Percentiles rank a stretch among this genome's conserved stretches.
Evolutionary conservation across 1,139 yeast species (phyloP).

Genomic region (Kodamaea arcana): DNA sequence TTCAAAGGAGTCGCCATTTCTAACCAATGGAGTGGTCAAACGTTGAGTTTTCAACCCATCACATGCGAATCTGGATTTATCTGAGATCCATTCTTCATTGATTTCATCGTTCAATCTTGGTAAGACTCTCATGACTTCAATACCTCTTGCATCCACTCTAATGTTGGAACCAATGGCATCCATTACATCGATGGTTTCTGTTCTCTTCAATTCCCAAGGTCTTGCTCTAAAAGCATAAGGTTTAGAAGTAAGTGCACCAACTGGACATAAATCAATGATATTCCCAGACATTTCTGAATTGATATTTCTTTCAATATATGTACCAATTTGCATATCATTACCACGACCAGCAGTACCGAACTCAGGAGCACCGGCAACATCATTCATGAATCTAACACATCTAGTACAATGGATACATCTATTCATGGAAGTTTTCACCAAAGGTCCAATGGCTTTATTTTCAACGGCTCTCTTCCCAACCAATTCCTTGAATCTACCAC

Average conservation of each 20-base stretch:
- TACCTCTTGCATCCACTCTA: conserved; percentile 83
- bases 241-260: conserved; percentile 86
- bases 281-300: conserved; percentile 87
- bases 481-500: conserved; percentile 80
- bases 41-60: conserved; percentile 88
- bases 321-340: conserved; percentile 88
- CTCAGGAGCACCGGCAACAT: conserved; percentile 91
- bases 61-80: conserved; percentile 80
- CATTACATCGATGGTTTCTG: conserved; percentile 81
- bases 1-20: conserved; percentile 66
- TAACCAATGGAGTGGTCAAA: conserved; percentile 75
- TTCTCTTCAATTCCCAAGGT: conserved; percentile 91
- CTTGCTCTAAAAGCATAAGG: conserved; percentile 90
- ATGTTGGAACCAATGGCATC: conserved; percentile 83
- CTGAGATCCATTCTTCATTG: conserved; percentile 91
- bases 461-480: conserved; percentile 88
- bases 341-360: conserved; percentile 89
- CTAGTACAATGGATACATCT: conserved; percentile 92
- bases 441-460: conserved; percentile 86
- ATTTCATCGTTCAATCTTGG: conserved; percentile 85
- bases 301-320: conserved; percentile 79
- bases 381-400: conserved; percentile 87
- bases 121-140: conserved; percentile 82
- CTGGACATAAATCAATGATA: conserved; percentile 86
- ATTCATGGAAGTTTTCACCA: conserved; percentile 88